These are phyloP conservation scores for Fusarium begoniae DNA, from an alignment of 2,329 filamentous ascomycete genomes.

Conservation along the genomic window DNA sequence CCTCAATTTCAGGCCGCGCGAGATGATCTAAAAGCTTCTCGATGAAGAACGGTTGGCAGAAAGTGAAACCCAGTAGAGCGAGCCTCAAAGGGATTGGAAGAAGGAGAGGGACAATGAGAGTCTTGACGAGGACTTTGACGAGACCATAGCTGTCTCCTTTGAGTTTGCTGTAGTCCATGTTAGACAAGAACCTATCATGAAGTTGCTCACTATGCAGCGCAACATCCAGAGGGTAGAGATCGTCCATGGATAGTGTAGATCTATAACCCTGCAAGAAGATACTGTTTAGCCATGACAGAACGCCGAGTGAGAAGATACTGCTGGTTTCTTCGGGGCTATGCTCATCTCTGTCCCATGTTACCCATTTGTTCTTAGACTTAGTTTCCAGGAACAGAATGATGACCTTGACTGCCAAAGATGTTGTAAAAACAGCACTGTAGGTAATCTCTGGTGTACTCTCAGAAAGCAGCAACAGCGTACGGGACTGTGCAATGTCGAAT, in stretches of 20 bases:
- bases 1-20: neutral
- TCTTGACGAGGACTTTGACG: neutral
- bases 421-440: conserved; percentile 47
- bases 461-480: conserved; percentile 53
- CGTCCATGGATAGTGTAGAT: conserved; percentile 43
- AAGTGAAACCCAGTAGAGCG: neutral
- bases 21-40: neutral
- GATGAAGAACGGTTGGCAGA: neutral
- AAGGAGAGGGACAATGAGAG: neutral
- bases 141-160: neutral
- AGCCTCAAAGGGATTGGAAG: neutral
- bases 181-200: conserved; percentile 30
- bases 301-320: conserved; percentile 43
- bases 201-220: conserved; percentile 19
- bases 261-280: conserved; percentile 49
- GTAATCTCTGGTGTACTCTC: conserved; percentile 12
- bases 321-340: conserved; percentile 52
- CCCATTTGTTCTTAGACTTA: conserved; percentile 49
- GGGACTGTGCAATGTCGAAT: conserved; percentile 53
- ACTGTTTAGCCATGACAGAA: conserved; percentile 49
- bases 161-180: conserved; percentile 9
- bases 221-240: conserved; percentile 49
- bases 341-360: conserved; percentile 45
- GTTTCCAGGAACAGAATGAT: conserved; percentile 50
- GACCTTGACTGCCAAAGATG: conserved; percentile 47